These are phyloP conservation scores for Colletotrichum nymphaeae DNA, from an alignment of 2,329 filamentous ascomycete genomes.

Conservation along the genomic window DNA sequence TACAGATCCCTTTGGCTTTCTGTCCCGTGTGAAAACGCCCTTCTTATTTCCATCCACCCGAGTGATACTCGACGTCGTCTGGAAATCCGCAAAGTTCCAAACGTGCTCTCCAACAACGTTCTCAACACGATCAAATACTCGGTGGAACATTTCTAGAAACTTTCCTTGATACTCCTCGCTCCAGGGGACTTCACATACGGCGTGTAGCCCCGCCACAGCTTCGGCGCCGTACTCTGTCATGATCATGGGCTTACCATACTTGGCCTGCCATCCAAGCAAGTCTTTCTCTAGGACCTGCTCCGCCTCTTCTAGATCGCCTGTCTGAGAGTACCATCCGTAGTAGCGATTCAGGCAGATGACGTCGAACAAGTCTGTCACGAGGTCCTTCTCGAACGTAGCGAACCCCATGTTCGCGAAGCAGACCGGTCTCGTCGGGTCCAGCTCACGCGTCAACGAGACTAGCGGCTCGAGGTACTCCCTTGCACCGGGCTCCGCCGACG, in stretches of 20 bases:
- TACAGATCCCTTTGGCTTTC: slow-evolving; percentile 38
- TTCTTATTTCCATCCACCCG: slow-evolving; percentile 42
- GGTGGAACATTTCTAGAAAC: slow-evolving; percentile 43
- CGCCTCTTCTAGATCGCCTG: slow-evolving; percentile 39
- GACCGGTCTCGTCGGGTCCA: slow-evolving; percentile 42
- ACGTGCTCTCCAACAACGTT: slow-evolving; percentile 44
- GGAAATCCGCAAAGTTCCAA: slow-evolving; percentile 43
- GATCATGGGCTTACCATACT: slow-evolving; percentile 43
- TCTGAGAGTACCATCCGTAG: slow-evolving; percentile 43
- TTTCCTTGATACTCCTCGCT: slow-evolving; percentile 43
- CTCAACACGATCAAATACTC: slow-evolving; percentile 43
- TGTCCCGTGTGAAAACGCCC: slow-evolving; percentile 40
- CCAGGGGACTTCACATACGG: slow-evolving; percentile 40
- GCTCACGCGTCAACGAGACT: slow-evolving; percentile 36
- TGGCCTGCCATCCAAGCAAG: slow-evolving; percentile 39
- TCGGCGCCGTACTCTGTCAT: slow-evolving; percentile 46
- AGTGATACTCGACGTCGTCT: slow-evolving; percentile 35
- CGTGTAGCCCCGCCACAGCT: slow-evolving; percentile 42
- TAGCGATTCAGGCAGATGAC: slow-evolving; percentile 44
- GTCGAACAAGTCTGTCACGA: slow-evolving; percentile 42
- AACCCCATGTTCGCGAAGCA: slow-evolving; percentile 40
- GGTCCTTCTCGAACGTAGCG: slow-evolving; percentile 34
- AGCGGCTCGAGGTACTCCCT: slow-evolving; percentile 43
- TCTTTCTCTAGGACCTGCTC: slow-evolving; percentile 40
- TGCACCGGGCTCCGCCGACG: slow-evolving; percentile 36